These are phyloP conservation scores for Phyllosticta paracitricarpa DNA, from an alignment of 2,329 filamentous ascomycete species.

Conservation along the genomic window DNA sequence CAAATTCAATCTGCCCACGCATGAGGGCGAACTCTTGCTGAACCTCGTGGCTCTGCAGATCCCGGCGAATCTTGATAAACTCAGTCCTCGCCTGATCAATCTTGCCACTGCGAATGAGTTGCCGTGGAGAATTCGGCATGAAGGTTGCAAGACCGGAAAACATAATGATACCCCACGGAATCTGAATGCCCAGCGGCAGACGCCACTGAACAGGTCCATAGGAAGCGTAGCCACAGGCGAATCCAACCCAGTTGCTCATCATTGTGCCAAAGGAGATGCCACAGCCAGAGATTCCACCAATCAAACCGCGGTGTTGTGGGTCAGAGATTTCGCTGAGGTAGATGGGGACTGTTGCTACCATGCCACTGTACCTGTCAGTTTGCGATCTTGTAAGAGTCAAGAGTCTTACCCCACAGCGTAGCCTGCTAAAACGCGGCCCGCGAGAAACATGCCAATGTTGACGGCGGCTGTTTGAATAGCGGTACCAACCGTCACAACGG, in stretches of 20 bases:
- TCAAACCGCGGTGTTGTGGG: not conserved
- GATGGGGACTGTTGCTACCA: constrained; percentile 9
- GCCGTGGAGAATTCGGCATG: constrained; percentile 76
- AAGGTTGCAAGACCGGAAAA: constrained; percentile 47
- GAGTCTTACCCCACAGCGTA: not conserved
- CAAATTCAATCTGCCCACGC: constrained; percentile 19
- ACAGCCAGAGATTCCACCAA: constrained; percentile 45
- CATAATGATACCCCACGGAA: not conserved
- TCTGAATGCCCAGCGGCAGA: constrained; percentile 44
- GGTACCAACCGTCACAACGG: not conserved
- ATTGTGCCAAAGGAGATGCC: constrained; percentile 42
- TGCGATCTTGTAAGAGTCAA: not conserved
- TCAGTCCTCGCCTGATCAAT: constrained; percentile 51
- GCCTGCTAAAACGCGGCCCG: constrained; percentile 2
- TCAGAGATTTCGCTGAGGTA: constrained; percentile 8
- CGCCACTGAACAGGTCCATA: constrained; percentile 55
- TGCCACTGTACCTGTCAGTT: not conserved
- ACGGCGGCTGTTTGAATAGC: constrained; percentile 1
- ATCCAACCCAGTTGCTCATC: not conserved
- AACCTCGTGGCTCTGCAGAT: constrained; percentile 14
- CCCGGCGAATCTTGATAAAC: constrained; percentile 33
- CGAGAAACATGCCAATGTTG: constrained; percentile 11
- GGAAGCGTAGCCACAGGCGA: constrained; percentile 57
- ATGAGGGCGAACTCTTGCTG: constrained; percentile 19
- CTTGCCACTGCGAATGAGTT: constrained; percentile 59